These are phyloP conservation scores for Knufia petricola DNA, from an alignment of 2,329 filamentous ascomycete species.

Conservation along the genomic window DNA sequence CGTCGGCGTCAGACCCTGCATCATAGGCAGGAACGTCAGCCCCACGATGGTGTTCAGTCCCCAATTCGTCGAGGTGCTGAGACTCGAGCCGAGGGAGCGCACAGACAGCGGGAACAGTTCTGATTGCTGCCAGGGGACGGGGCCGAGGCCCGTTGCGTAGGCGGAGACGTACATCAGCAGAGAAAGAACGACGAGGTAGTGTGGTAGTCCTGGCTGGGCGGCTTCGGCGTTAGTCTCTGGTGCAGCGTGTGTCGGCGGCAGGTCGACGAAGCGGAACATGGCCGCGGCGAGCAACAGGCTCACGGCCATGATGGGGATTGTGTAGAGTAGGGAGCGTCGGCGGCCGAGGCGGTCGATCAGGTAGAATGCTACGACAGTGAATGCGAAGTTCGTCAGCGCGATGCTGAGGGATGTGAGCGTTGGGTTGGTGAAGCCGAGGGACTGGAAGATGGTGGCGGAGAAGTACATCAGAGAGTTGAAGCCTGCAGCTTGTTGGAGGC, in stretches of 20 bases:
- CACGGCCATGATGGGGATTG: constrained; percentile 71
- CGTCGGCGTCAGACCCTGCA: constrained; percentile 62
- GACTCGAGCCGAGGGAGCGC: constrained; percentile 51
- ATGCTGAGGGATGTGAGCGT: constrained; percentile 72
- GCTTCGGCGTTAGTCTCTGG: constrained; percentile 10
- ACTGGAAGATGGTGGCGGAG: constrained; percentile 68
- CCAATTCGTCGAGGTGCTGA: constrained; percentile 74
- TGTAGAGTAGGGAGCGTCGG: constrained; percentile 68
- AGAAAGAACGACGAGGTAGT: constrained; percentile 56
- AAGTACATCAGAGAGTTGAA: constrained; percentile 94
- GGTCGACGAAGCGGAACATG: constrained; percentile 58
- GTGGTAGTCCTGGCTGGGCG: constrained; percentile 34
- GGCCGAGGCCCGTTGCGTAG: constrained; percentile 80
- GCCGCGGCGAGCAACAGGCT: constrained; percentile 62
- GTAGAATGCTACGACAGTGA: constrained; percentile 64
- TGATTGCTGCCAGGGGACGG: constrained; percentile 92
- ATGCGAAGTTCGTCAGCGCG: constrained; percentile 71
- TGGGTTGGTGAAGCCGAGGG: constrained; percentile 67
- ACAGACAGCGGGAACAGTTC: constrained; percentile 70
- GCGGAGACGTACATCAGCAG: constrained; percentile 76
- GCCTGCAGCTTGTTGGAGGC: constrained; percentile 77
- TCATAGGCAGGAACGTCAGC: constrained; percentile 77
- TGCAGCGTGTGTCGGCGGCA: constrained; percentile 27
- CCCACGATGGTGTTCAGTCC: constrained; percentile 76
- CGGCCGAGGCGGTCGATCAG: constrained; percentile 73